Base-by-base conservation (phyloP, 768 basidiomycete genomes). In the Phaffia australis region DNA sequence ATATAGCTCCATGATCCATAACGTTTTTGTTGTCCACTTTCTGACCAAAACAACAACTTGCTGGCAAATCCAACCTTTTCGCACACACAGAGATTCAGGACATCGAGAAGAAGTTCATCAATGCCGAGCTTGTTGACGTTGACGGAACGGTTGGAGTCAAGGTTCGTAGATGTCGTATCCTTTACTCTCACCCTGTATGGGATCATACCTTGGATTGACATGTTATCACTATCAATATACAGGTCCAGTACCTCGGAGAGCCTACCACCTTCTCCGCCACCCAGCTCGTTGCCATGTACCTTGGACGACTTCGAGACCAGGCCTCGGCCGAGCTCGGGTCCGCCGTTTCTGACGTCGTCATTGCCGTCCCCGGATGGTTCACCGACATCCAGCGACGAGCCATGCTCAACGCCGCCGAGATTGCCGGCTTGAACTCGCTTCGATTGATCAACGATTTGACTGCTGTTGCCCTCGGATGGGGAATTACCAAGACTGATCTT, bases 361-460 rank as follows among this genome's bases (percentile, higher is more conserved):
- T 99, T 77, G 85, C 95, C 66, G 87, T 98, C 52, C 95, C 95
- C 14, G 91, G 89, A 63, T 97, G 91, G 90, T 99, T 84, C 81
- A 89, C 93, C 70, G 94, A 99, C 73, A 78, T 85, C 61, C 95
- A 99, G 77, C 84, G 94, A 63, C 84, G 93, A 46, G 91, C 93
- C 0, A 74, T 94, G 69, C 82, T 91, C 65, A 90, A 93, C 72
- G 91, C 95, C 35, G 91, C 91, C 52, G 74, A 83, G 67, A 89
- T 99, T 73, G 90, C 89, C 64, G 86, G 87, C 66, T 83, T 98
- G 69, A 95, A 91, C 77, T 79, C 84, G 70, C 88, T 98, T 69
- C 89, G 94, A 60, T 82, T 99, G 77, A 90, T 98, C 81, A 97
- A 97, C 80, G 95, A 98, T 76, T 86, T 87, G 65, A 98, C 94